phyloP scores from a whole-genome alignment of 192 early-diverging fungal genomes.

The Chytriomyces confervae region DNA sequence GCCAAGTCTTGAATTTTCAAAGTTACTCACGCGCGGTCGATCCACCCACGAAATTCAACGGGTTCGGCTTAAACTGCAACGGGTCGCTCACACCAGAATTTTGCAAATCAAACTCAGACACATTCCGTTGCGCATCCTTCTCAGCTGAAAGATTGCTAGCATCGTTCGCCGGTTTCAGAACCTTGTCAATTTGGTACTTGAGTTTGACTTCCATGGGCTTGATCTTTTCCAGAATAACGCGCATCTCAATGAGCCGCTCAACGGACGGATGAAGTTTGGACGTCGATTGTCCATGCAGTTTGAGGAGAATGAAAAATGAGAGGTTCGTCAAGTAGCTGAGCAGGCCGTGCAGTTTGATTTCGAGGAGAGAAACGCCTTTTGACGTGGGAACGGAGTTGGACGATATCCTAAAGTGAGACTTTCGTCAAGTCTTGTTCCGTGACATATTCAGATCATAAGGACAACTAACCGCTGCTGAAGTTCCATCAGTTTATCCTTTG shows the following conservation, averaged over 20 bases:
- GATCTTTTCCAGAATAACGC: constrained; percentile 90
- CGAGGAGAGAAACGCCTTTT: constrained; percentile 86
- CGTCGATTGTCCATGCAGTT: constrained; percentile 71
- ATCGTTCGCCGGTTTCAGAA: constrained; percentile 66
- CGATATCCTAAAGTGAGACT: constrained; percentile 43
- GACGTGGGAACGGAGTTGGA: constrained; percentile 68
- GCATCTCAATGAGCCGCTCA: constrained; percentile 73
- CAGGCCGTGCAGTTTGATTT: constrained; percentile 87
- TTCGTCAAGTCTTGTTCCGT: neutral
- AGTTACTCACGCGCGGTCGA: neutral
- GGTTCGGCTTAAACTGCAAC: constrained; percentile 92
- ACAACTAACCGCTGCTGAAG: constrained; percentile 14
- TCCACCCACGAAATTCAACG: constrained; percentile 62
- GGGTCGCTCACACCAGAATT: constrained; percentile 57
- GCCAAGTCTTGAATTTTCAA: too few relatives aligned
- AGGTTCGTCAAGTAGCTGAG: constrained; percentile 87
- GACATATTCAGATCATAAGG: neutral
- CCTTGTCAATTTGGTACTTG: constrained; percentile 97
- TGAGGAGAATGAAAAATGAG: constrained; percentile 74
- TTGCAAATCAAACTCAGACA: constrained; percentile 11
- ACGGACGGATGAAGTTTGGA: constrained; percentile 69
- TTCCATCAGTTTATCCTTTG: neutral
- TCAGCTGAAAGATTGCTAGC: constrained; percentile 6
- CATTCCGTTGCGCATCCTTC: neutral
- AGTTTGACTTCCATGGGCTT: constrained; percentile 92